These are phyloP conservation scores for Pachysolen tannophilus DNA, from an alignment of 805 yeast species.

Conservation along the genomic window DNA sequence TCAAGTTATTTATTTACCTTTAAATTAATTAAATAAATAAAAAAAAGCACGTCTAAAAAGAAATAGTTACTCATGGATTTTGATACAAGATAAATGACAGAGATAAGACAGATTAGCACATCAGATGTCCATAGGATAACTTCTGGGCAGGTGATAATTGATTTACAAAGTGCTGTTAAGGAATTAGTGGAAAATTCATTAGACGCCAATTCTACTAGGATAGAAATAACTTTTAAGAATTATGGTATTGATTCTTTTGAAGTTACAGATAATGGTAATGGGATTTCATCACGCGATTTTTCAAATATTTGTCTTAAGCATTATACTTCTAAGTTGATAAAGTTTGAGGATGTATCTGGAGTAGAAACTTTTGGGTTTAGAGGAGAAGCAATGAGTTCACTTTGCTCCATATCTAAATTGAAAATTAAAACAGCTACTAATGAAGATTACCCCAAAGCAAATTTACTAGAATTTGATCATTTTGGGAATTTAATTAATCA, in stretches of 20 bases:
- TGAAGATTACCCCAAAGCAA: slow-evolving; percentile 47
- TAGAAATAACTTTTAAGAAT: slow-evolving; percentile 62
- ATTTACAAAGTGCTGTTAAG: slow-evolving; percentile 67
- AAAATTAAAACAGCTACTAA: slow-evolving; percentile 41
- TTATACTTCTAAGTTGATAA: slow-evolving; percentile 55
- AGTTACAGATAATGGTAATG: slow-evolving; percentile 60
- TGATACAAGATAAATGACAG: not conserved
- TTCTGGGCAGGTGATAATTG: slow-evolving; percentile 89
- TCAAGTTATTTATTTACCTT: no score
- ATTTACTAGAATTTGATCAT: slow-evolving; percentile 41
- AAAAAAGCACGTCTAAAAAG: not conserved
- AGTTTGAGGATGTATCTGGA: slow-evolving; percentile 43
- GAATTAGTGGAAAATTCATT: slow-evolving; percentile 83
- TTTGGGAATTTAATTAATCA: slow-evolving; percentile 41
- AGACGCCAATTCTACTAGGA: slow-evolving; percentile 65
- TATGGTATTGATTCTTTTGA: slow-evolving; percentile 70
- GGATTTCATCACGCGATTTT: slow-evolving; percentile 48
- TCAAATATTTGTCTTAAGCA: slow-evolving; percentile 49
- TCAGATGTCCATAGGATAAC: slow-evolving; percentile 69
- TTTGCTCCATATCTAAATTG: slow-evolving; percentile 49
- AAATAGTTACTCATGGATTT: not conserved
- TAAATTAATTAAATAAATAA: no score
- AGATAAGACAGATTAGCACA: slow-evolving; percentile 30
- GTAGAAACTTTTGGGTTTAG: slow-evolving; percentile 64
- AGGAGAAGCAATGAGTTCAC: slow-evolving; percentile 74